Conservation (phyloP, 2,329 filamentous ascomycete species). For the Colletotrichum zoysiae region DNA sequence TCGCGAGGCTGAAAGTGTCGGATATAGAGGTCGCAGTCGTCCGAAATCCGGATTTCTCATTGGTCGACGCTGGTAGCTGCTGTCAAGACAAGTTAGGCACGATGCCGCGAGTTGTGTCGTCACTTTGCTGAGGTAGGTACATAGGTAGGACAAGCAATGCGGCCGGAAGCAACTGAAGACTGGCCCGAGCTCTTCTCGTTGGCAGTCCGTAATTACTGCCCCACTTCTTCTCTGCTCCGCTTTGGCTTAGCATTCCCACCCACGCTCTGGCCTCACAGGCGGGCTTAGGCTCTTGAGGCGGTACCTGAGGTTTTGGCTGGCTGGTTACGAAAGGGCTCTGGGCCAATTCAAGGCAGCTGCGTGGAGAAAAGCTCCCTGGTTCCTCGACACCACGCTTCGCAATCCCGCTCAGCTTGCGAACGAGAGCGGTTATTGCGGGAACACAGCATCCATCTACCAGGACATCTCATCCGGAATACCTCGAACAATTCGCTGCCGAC, state of each 20-base stretch:
- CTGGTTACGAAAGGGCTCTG: conserved; percentile 26
- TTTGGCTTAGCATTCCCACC: conserved; percentile 26
- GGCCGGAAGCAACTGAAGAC: conserved; percentile 10
- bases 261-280: conserved; percentile 12
- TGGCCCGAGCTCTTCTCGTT: conserved; percentile 25
- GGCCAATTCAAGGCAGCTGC: conserved; percentile 41
- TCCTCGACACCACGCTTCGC: conserved; percentile 33
- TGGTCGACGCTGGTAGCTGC: conserved; percentile 33
- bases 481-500: background rate
- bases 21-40: background rate
- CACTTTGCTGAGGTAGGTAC: conserved; percentile 13
- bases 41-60: conserved; percentile 12
- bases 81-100: conserved; percentile 29
- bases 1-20: conserved; percentile 32
- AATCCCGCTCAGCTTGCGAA: conserved; percentile 19
- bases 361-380: conserved; percentile 37
- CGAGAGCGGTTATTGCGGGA: conserved; percentile 11
- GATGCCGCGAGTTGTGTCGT: conserved; percentile 32
- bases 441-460: conserved; percentile 7
- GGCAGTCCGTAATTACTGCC: background rate
- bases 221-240: conserved; percentile 9
- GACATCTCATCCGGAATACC: background rate
- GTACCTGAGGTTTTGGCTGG: conserved; percentile 34
- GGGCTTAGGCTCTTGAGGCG: conserved; percentile 12
- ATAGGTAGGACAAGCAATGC: background rate